Evolutionary conservation across 2,329 filamentous ascomycete genomes (phyloP).

Genomic region (Podosphaera xanthii): DNA sequence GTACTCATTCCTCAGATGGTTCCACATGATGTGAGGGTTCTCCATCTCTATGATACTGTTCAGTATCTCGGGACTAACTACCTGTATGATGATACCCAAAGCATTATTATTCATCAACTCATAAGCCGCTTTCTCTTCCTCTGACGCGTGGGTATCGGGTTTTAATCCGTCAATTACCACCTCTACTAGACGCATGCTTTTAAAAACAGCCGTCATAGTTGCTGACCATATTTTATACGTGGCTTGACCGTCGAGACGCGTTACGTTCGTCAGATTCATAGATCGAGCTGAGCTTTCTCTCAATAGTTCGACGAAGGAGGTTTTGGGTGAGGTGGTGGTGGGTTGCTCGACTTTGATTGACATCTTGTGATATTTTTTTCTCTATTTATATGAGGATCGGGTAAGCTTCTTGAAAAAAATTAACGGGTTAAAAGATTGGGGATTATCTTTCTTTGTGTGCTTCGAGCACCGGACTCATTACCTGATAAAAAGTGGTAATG

Average conservation of each 20-base stretch:
- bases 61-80: neutral
- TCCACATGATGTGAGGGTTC: neutral
- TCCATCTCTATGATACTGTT: neutral
- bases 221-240: neutral
- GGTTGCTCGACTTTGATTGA: neutral
- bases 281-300: neutral
- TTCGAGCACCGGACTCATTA: neutral
- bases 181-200: neutral
- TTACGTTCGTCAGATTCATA: neutral
- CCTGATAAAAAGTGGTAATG: neutral
- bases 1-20: neutral
- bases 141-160: neutral
- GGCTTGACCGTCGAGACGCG: neutral
- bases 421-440: too few relatives aligned
- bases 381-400: neutral
- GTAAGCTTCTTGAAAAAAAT: neutral
- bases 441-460: too few relatives aligned
- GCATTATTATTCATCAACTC: neutral
- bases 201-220: neutral
- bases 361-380: neutral
- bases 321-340: neutral
- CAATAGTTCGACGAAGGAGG: neutral
- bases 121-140: neutral
- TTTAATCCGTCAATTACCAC: neutral
- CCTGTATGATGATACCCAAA: neutral